Conservation (phyloP, 805 yeast species). For the Diddensiella santjacobensis region DNA sequence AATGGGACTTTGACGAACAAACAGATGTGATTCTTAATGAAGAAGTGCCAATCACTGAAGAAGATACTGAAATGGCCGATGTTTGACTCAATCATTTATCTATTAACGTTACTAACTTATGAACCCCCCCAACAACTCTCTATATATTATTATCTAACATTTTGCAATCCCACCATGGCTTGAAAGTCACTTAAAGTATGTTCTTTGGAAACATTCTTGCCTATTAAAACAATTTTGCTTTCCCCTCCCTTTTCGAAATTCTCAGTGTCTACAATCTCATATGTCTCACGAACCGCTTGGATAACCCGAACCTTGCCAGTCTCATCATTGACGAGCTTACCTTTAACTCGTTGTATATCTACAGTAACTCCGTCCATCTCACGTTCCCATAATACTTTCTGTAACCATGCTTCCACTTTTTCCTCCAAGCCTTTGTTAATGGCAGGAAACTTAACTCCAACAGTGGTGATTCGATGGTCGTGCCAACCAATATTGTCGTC, state of each 20-base stretch:
- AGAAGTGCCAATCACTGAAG: conserved; percentile 36
- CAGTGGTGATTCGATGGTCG: conserved; percentile 46
- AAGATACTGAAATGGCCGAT: conserved; percentile 14
- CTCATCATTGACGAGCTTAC: conserved; percentile 49
- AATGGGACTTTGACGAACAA: conserved; percentile 64
- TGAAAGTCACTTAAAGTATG: conserved; percentile 13
- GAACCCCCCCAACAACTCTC: not conserved
- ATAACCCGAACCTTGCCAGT: conserved; percentile 50
- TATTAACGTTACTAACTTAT: not conserved
- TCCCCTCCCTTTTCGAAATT: conserved; percentile 35
- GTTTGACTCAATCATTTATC: conserved; percentile 1
- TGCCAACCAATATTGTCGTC: conserved; percentile 23
- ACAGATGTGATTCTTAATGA: conserved; percentile 26
- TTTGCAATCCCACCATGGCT: not conserved
- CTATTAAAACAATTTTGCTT: conserved; percentile 71
- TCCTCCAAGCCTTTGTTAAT: conserved; percentile 40
- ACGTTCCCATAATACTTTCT: conserved; percentile 71
- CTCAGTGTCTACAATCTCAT: conserved; percentile 60
- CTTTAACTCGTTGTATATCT: conserved; percentile 83
- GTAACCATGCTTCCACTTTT: conserved; percentile 60
- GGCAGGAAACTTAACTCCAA: conserved; percentile 45
- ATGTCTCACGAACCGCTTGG: conserved; percentile 92
- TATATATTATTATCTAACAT: not conserved
- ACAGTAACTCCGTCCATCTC: conserved; percentile 40
- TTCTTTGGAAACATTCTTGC: conserved; percentile 50